Percentiles rank a stretch among this genome's conserved stretches.
phyloP scores from a whole-genome alignment of 371 early-diverging fungal species.

The Apophysomyces elegans region DNA sequence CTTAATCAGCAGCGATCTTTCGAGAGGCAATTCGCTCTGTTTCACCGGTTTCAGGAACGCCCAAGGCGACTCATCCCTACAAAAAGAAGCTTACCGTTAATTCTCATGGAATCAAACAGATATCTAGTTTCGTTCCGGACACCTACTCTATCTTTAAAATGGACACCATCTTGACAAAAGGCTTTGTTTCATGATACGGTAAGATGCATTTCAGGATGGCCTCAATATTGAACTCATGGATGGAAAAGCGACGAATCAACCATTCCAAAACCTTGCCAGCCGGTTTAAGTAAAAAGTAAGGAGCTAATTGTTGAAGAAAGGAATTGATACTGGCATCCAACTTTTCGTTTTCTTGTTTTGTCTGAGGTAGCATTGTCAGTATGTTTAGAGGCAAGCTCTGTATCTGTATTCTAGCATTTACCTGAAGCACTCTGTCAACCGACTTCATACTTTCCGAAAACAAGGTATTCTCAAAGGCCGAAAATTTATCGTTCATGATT shows the following conservation, averaged over 20 bases:
- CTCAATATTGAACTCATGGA: slow-evolving; percentile 87
- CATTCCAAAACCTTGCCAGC: slow-evolving; percentile 92
- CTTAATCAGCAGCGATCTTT: slow-evolving; percentile 65
- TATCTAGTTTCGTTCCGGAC: neutral
- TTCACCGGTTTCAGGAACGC: slow-evolving; percentile 66
- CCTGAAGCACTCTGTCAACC: slow-evolving; percentile 77
- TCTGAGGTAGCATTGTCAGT: slow-evolving; percentile 40
- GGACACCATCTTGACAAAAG: slow-evolving; percentile 81
- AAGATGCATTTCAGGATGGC: slow-evolving; percentile 76
- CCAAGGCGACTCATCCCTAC: slow-evolving; percentile 69
- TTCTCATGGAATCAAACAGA: too few relatives aligned
- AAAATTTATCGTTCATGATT: slow-evolving; percentile 69
- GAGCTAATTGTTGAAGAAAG: slow-evolving; percentile 80
- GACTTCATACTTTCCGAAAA: slow-evolving; percentile 84
- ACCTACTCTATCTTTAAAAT: slow-evolving; percentile 70
- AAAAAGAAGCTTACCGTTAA: neutral
- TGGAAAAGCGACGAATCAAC: slow-evolving; percentile 89
- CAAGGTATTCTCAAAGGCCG: slow-evolving; percentile 72
- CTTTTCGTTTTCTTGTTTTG: slow-evolving; percentile 80
- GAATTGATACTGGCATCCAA: slow-evolving; percentile 76
- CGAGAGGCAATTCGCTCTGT: slow-evolving; percentile 62
- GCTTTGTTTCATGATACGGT: slow-evolving; percentile 93
- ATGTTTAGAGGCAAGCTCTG: too few relatives aligned
- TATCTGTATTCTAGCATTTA: slow-evolving; percentile 15
- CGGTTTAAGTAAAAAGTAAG: slow-evolving; percentile 80